Base-by-base conservation (phyloP, 1,284 basidiomycete species). In the Cutaneotrichosporon mucoides region DNA sequence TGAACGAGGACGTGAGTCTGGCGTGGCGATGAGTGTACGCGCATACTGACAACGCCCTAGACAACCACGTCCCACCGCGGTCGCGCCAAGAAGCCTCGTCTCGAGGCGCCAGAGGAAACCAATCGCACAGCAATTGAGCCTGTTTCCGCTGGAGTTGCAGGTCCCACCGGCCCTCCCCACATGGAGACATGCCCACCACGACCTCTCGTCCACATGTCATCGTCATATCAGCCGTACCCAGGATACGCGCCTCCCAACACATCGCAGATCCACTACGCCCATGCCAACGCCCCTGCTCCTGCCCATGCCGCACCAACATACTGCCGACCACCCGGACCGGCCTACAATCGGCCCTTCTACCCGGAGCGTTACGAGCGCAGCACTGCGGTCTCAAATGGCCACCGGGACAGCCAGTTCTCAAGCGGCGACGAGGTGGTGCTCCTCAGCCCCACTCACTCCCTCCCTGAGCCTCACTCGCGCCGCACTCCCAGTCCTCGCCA, bases 1-100 rank as follows among this genome's bases (percentile, higher is more conserved):
- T 71, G 0, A 60, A 65, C 11, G 68, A 71, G 11, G 55, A 59
- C 24, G 69, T 71, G 48, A 54, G 67, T 62, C 24, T 24, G 24
- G 24, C 24, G 24, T 24, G 24, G 24, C 24, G 24, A 24, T 24
- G 24, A 24, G 24, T 24, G 24, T 24, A 24, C 24, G 41, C 34
- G 37, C 12, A 36, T 37, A 51, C n/a, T 16, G 38, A 44, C 46
- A 37, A 60, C 24, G 24, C 47, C 7, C 13, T 51, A 62, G 61
- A 53, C 42, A 3, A 56, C 54, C 24, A 59, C 53, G 1, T 62
- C 61, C 7, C 61, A 62, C 46, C 61, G 61, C 33, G 61, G 61
- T 5, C 53, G 61, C 0, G 51, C 45, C 10, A 62, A 62, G 55
- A 62, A 62, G 54, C 50, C 56, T 7, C 61, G 61, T 35, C 3